A percentile compares a stretch with the other conserved stretches of the same genome.
phyloP scores from a whole-genome alignment of 768 basidiomycete species.

The Lactifluus pinguis region DNA sequence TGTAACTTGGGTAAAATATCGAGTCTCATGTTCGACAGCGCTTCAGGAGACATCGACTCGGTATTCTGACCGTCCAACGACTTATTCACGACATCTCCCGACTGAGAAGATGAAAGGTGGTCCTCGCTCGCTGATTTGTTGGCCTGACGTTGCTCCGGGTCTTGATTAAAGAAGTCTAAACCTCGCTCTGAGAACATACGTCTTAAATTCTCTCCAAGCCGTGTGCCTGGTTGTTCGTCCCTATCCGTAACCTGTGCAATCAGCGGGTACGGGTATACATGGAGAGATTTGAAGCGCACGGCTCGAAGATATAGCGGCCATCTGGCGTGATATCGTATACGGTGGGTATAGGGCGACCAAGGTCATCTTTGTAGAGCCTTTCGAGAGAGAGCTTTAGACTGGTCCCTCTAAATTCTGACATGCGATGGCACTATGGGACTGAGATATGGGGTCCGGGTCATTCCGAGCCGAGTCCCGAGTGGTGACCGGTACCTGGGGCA shows the following conservation, averaged over 20 bases:
- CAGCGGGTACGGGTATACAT: conserved; percentile 1
- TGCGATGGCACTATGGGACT: not conserved
- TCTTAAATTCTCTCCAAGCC: conserved; percentile 55
- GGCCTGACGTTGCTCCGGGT: conserved; percentile 23
- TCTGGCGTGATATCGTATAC: conserved; percentile 63
- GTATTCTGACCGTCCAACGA: conserved; percentile 28
- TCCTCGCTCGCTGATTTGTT: conserved; percentile 14
- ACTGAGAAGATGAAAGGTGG: conserved; percentile 22
- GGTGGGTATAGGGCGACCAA: conserved; percentile 50
- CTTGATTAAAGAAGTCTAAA: conserved; percentile 60
- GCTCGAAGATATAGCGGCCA: conserved; percentile 61
- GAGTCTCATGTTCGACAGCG: conserved; percentile 61
- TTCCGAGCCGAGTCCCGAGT: not conserved
- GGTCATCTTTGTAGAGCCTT: conserved; percentile 73
- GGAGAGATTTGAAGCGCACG: conserved; percentile 37
- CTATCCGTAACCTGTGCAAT: conserved; percentile 19
- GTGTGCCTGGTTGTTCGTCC: conserved; percentile 43
- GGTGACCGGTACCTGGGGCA: not conserved
- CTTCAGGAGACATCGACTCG: conserved; percentile 60
- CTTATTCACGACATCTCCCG: conserved; percentile 24
- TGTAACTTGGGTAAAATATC: conserved; percentile 64
- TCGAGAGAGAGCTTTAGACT: conserved; percentile 61
- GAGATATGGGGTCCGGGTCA: not conserved
- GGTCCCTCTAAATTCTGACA: conserved; percentile 15
- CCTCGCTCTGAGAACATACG: conserved; percentile 72